Conservation (phyloP, 2,329 filamentous ascomycete genomes). For the Periconia digitata region DNA sequence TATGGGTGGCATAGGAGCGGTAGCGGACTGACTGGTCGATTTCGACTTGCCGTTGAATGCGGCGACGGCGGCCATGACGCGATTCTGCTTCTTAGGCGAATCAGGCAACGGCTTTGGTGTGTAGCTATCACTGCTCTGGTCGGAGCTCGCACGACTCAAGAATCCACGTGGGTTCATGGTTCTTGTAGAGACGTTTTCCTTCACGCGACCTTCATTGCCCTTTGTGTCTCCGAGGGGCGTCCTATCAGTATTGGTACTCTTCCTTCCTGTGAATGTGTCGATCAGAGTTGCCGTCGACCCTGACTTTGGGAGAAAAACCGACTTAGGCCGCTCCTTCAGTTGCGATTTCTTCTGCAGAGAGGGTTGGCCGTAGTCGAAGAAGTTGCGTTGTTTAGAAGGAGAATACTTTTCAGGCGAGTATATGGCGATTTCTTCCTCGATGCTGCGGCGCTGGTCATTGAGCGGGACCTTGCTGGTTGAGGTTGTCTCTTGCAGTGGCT, state of each 20-base stretch:
- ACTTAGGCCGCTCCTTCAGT: constrained; percentile 53
- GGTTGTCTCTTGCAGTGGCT: constrained; percentile 30
- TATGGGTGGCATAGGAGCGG: constrained; percentile 26
- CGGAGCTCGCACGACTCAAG: constrained; percentile 32
- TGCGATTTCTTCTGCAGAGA: constrained; percentile 36
- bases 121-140: constrained; percentile 22
- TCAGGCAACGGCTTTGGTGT: constrained; percentile 15
- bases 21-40: constrained; percentile 29
- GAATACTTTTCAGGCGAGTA: constrained; percentile 64
- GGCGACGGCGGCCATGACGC: constrained; percentile 67
- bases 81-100: constrained; percentile 46
- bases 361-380: constrained; percentile 56
- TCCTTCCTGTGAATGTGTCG: constrained; percentile 44
- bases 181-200: constrained; percentile 27
- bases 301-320: constrained; percentile 46
- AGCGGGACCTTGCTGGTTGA: constrained; percentile 48
- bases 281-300: constrained; percentile 45
- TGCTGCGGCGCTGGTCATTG: constrained; percentile 46
- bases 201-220: constrained; percentile 31
- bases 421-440: constrained; percentile 58
- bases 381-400: constrained; percentile 64
- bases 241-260: constrained; percentile 30
- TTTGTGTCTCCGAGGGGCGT: constrained; percentile 36
- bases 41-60: constrained; percentile 59
- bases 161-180: constrained; percentile 18